These are phyloP conservation scores for Neoascochyta sp. DNA, from an alignment of 2,329 filamentous ascomycete genomes.

Conservation along the genomic window DNA sequence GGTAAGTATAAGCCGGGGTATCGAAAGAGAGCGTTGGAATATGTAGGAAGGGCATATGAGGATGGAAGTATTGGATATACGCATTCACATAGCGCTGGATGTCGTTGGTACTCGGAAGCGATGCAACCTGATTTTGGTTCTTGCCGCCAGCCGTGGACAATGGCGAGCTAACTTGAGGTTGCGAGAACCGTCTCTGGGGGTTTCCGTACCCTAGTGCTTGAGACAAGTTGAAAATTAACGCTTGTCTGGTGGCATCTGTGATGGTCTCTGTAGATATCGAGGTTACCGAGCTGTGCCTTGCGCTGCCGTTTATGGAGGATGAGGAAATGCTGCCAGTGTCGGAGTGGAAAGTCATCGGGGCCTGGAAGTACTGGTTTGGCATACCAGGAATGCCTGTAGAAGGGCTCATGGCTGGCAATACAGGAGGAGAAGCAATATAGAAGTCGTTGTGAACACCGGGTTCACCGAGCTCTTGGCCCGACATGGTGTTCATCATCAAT, in stretches of 20 bases:
- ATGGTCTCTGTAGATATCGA: conserved; percentile 62
- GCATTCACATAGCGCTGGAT: conserved; percentile 86
- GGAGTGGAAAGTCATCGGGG: conserved; percentile 65
- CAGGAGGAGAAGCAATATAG: conserved; percentile 75
- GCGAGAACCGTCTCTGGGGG: conserved; percentile 56
- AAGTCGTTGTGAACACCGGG: conserved; percentile 66
- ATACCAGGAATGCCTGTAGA: conserved; percentile 62
- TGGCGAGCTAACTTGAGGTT: conserved; percentile 54
- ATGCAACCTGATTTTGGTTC: conserved; percentile 47
- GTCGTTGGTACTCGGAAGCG: conserved; percentile 75
- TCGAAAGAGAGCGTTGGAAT: conserved; percentile 90
- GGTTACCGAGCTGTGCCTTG: conserved; percentile 57
- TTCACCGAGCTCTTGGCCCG: conserved; percentile 69
- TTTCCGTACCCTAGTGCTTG: conserved; percentile 55
- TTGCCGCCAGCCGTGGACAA: conserved; percentile 39
- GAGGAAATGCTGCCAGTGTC: conserved; percentile 61
- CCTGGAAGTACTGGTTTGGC: conserved; percentile 59
- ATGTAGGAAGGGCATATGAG: conserved; percentile 91
- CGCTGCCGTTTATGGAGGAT: conserved; percentile 66
- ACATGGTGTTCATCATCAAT: conserved; percentile 62
- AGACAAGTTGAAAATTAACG: conserved; percentile 59
- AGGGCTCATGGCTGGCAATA: conserved; percentile 70
- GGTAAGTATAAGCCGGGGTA: conserved; percentile 62
- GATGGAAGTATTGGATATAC: conserved; percentile 90
- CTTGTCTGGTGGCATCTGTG: conserved; percentile 62